Evolutionary conservation across 352 stramenopile species (phyloP).

Genomic region (Phytophthora pistaciae): DNA sequence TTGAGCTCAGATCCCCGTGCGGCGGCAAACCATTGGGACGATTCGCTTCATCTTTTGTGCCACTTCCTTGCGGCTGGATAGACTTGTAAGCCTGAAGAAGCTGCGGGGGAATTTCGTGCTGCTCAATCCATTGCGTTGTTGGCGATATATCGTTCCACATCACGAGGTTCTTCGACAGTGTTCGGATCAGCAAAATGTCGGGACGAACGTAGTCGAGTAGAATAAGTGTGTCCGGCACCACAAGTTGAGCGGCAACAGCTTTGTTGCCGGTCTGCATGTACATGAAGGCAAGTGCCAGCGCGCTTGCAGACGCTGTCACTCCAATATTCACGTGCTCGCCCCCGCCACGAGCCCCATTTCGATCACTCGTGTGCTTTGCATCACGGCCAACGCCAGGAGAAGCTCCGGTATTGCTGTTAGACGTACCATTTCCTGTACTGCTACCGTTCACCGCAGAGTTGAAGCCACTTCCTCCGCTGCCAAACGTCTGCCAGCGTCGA

Average conservation of each 20-base stretch:
- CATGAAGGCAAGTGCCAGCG: slow-evolving; percentile 96
- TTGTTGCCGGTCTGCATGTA: slow-evolving; percentile 96
- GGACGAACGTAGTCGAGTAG: slow-evolving; percentile 96
- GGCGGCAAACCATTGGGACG: slow-evolving; percentile 26
- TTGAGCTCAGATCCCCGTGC: slow-evolving; percentile 85
- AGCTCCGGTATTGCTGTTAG: slow-evolving; percentile 31
- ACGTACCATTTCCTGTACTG: slow-evolving; percentile 15
- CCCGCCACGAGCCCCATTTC: slow-evolving; percentile 32
- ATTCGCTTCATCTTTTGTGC: slow-evolving; percentile 13
- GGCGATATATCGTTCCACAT: slow-evolving; percentile 95
- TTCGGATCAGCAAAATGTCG: slow-evolving; percentile 95
- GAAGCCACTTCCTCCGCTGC: slow-evolving; percentile 32
- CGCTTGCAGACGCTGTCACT: slow-evolving; percentile 94
- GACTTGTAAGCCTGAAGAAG: slow-evolving; percentile 58
- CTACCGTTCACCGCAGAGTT: slow-evolving; percentile 29
- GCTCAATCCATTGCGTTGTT: slow-evolving; percentile 92
- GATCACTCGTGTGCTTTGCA: slow-evolving; percentile 59
- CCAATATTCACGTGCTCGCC: slow-evolving; percentile 95
- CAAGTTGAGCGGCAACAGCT: slow-evolving; percentile 84
- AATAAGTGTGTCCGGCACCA: slow-evolving; percentile 95
- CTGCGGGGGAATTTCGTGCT: slow-evolving; percentile 65
- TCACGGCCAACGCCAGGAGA: slow-evolving; percentile 60
- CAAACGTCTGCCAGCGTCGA: slow-evolving; percentile 70
- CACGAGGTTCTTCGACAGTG: slow-evolving; percentile 95
- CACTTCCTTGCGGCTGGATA: slow-evolving; percentile 19